Conservation (phyloP, 2,329 filamentous ascomycete genomes). For the Aspergillus pseudoterreus region DNA sequence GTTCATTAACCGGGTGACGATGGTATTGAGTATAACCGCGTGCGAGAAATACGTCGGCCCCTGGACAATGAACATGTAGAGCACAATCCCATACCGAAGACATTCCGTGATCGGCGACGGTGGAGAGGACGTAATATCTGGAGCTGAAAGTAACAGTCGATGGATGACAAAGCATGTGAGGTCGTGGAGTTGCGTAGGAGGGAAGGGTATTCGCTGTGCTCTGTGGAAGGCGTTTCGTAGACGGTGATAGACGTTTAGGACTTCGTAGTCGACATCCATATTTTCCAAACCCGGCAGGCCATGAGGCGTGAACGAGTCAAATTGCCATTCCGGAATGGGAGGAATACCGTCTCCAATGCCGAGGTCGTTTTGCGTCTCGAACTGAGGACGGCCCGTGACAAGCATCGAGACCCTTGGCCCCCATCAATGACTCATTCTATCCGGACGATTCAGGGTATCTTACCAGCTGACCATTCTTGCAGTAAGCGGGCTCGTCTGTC, state of each 20-base stretch:
- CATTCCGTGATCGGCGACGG: constrained; percentile 36
- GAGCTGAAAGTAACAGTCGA: constrained; percentile 36
- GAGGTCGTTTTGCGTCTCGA: constrained; percentile 49
- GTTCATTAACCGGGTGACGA: constrained; percentile 31
- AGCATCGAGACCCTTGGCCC: constrained; percentile 54
- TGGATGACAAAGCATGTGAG: constrained; percentile 55
- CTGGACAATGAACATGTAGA: constrained; percentile 54
- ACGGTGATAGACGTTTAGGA: constrained; percentile 41
- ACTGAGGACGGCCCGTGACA: constrained; percentile 52
- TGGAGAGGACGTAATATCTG: neutral
- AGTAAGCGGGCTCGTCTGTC: constrained; percentile 50
- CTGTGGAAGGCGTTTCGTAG: constrained; percentile 44
- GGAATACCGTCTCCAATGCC: constrained; percentile 49
- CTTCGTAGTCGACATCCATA: constrained; percentile 31
- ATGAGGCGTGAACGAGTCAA: constrained; percentile 19
- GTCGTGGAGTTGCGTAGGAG: constrained; percentile 50
- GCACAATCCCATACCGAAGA: constrained; percentile 45
- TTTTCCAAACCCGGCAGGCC: constrained; percentile 10
- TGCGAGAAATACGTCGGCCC: constrained; percentile 57
- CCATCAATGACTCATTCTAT: neutral
- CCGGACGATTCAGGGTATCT: constrained; percentile 12
- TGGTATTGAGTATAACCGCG: constrained; percentile 34
- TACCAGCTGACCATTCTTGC: constrained; percentile 56
- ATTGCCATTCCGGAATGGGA: constrained; percentile 49
- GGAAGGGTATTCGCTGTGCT: constrained; percentile 18